Conservation (phyloP, 2,329 filamentous ascomycete species). For the Dendryphion nanum region DNA sequence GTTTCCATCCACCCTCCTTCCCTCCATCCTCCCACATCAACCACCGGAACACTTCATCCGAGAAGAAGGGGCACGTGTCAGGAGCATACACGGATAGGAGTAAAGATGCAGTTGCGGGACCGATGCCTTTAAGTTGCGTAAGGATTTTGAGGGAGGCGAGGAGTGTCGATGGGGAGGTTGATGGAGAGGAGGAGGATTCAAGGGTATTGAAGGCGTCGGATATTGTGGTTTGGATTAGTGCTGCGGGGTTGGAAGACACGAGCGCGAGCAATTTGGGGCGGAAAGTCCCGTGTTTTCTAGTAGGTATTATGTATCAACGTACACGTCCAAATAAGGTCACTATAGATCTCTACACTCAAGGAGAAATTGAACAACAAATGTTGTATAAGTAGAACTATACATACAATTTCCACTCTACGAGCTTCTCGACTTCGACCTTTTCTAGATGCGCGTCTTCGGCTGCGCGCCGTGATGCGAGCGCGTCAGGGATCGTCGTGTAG, state of each 20-base stretch:
- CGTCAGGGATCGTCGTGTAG: slow-evolving; percentile 27
- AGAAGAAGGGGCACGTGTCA: slow-evolving; percentile 67
- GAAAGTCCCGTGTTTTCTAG: too few relatives aligned
- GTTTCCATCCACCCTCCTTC: slow-evolving; percentile 45
- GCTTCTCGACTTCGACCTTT: slow-evolving; percentile 29
- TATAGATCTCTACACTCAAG: too few relatives aligned
- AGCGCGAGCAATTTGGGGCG: slow-evolving; percentile 47
- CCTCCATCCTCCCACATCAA: slow-evolving; percentile 55
- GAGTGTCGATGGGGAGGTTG: background rate
- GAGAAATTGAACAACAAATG: too few relatives aligned
- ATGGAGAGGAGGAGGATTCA: background rate
- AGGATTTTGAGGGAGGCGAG: background rate
- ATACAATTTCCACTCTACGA: slow-evolving; percentile 44
- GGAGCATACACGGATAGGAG: slow-evolving; percentile 66
- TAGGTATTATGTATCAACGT: too few relatives aligned
- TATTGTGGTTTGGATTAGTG: background rate
- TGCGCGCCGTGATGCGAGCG: slow-evolving; percentile 12
- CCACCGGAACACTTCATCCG: slow-evolving; percentile 77
- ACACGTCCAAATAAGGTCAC: too few relatives aligned
- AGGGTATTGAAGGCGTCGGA: background rate
- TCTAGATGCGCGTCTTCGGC: slow-evolving; percentile 11
- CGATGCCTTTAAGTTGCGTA: slow-evolving; percentile 68
- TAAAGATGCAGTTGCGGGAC: slow-evolving; percentile 76
- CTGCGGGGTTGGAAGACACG: slow-evolving; percentile 57
- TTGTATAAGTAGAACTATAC: too few relatives aligned